Base-by-base conservation (phyloP, 148 eudicot species). In the Fagopyrum esculentum region DNA sequence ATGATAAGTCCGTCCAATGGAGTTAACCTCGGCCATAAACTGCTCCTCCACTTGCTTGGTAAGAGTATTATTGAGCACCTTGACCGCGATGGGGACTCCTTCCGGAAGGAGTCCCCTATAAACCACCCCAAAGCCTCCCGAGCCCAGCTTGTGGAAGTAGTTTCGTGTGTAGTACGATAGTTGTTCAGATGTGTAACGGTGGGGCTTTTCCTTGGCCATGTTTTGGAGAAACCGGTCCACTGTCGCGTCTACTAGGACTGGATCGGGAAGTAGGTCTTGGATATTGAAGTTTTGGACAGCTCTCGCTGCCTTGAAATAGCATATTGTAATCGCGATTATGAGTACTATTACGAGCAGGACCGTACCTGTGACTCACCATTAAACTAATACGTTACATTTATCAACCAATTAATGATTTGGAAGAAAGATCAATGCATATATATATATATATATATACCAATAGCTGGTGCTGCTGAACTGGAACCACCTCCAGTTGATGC, bases 11-110 rank as follows among this genome's bases (percentile, higher is more conserved):
- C 80, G 71, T 1, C 83, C 77, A 72, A 81, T 81, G 12, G 78
- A 77, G 75, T 74, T 72, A 6, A 82, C 79, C 26, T 82, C 81
- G n/a, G 79, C 81, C 79, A 82, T 78, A 74, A 82, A 79, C 12
- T 82, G 81, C 81, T 78, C 81, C 45, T 73, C 84, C 19, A 72
- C 54, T 70, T 57, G 73, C 30, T 82, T 82, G 12, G 48, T 68
- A n/a, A 73, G n/a, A 44, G 44, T 75, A 17, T 78, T 57, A 17
- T 78, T 81, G 0, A 81, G 77, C 3, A 81, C 84, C 69, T 81
- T 81, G 17, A 81, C 79, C 3, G 84, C 84, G 3, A 81, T 51
- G 1, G 68, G 68, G 6, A 70, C 70, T 1, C 74, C 76, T 3
- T 78, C 78, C 4, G 81, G 79, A 26, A 81, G 75, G 0, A 71